These are phyloP conservation scores for Spergularia bocconei DNA, from an alignment of 148 eudicot species.

Conservation along the genomic window DNA sequence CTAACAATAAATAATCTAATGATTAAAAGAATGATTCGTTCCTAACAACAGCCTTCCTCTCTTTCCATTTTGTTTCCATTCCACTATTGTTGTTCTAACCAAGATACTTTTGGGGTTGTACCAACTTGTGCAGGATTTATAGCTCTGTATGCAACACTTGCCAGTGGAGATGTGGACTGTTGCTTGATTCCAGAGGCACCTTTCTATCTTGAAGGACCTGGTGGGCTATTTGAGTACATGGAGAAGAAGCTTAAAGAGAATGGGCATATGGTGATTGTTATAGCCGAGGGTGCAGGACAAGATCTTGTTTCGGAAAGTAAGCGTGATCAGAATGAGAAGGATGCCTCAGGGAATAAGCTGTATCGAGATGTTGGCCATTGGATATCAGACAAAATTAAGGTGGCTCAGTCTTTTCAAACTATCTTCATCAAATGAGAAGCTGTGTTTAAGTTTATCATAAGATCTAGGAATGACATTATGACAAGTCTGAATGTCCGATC, in stretches of 20 bases:
- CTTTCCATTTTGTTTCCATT: too few relatives aligned
- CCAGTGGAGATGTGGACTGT: constrained; percentile 48
- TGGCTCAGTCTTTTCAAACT: background rate
- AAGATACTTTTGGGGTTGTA: background rate
- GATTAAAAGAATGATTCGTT: too few relatives aligned
- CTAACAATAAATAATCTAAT: too few relatives aligned
- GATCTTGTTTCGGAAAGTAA: constrained; percentile 35
- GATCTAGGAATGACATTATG: too few relatives aligned
- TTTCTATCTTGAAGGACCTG: constrained; percentile 45
- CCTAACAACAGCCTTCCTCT: too few relatives aligned
- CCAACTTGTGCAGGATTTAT: constrained; percentile 37
- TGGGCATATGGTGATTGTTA: constrained; percentile 43
- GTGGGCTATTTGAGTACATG: constrained; percentile 42
- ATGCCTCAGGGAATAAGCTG: constrained; percentile 49
- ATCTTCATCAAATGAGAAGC: background rate
- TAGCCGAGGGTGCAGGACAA: constrained; percentile 52
- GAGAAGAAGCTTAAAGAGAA: constrained; percentile 42
- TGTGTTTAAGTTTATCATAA: too few relatives aligned
- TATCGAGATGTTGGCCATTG: constrained; percentile 48
- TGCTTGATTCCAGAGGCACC: constrained; percentile 48
- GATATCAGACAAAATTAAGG: constrained; percentile 49
- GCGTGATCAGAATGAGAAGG: constrained; percentile 26
- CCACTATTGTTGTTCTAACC: background rate
- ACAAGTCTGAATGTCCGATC: background rate
- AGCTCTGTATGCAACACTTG: constrained; percentile 44